phyloP scores from a whole-genome alignment of 208 protist species.

The Acanthamoeba triangularis region DNA sequence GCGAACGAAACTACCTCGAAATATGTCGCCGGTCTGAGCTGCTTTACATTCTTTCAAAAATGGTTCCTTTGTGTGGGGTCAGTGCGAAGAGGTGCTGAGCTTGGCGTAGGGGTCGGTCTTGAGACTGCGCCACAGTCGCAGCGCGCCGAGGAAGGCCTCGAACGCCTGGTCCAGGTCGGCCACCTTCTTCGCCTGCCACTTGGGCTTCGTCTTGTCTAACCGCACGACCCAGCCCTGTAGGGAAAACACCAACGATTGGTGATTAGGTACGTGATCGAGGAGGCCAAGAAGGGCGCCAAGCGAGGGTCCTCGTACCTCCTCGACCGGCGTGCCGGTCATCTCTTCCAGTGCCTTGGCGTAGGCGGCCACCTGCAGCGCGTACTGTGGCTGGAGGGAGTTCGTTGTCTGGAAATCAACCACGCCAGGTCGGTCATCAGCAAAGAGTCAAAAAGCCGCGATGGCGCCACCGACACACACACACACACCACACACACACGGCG shows the following conservation, averaged over 20 bases:
- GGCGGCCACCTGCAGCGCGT: conserved; percentile 80
- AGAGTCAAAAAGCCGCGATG: neutral
- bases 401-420: neutral
- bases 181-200: conserved; percentile 52
- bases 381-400: conserved; percentile 14
- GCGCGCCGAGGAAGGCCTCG: conserved; percentile 67
- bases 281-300: neutral
- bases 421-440: neutral
- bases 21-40: too few relatives aligned
- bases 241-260: neutral
- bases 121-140: conserved; percentile 71
- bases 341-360: conserved; percentile 82
- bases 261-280: neutral
- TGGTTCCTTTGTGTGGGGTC: too few relatives aligned
- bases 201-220: conserved; percentile 70
- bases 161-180: conserved; percentile 72
- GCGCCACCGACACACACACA: neutral
- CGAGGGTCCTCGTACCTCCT: conserved; percentile 18
- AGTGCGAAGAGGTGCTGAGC: neutral
- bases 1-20: too few relatives aligned
- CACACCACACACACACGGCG: neutral
- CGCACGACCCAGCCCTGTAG: conserved; percentile 75
- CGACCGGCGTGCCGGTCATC: conserved; percentile 70
- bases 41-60: too few relatives aligned
- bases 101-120: conserved; percentile 45